Conservation (phyloP, 495 filamentous ascomycete genomes). For the Podospora comata region DNA sequence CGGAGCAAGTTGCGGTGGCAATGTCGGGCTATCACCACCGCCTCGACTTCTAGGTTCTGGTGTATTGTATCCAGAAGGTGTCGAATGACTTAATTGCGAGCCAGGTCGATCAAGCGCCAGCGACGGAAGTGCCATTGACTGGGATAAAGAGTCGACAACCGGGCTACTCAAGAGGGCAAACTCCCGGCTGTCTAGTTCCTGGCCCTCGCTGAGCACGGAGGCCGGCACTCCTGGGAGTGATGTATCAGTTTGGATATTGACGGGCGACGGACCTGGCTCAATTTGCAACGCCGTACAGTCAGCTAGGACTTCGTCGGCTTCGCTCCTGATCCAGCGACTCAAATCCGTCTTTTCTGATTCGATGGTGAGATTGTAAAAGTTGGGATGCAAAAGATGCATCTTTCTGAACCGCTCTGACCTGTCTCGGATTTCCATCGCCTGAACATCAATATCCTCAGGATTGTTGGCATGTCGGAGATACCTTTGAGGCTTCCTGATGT, state of each 20-base stretch:
- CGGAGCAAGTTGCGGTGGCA: slow-evolving; percentile 46
- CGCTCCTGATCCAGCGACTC: slow-evolving; percentile 68
- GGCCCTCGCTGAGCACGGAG: slow-evolving; percentile 16
- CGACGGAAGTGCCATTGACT: slow-evolving; percentile 41
- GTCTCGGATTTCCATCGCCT: slow-evolving; percentile 65
- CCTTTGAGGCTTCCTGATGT: slow-evolving; percentile 69
- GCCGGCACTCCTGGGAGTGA: slow-evolving; percentile 9
- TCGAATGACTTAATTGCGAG: slow-evolving; percentile 39
- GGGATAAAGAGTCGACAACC: slow-evolving; percentile 37
- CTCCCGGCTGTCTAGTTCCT: slow-evolving; percentile 24
- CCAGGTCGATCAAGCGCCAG: slow-evolving; percentile 31
- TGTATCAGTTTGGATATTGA: slow-evolving; percentile 6
- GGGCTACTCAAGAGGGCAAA: slow-evolving; percentile 39
- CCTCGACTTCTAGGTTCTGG: slow-evolving; percentile 40
- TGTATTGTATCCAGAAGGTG: slow-evolving; percentile 40
- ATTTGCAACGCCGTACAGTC: slow-evolving; percentile 58
- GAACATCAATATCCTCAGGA: slow-evolving; percentile 66
- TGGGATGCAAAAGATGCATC: slow-evolving; percentile 67
- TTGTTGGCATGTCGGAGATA: slow-evolving; percentile 63
- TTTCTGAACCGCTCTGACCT: slow-evolving; percentile 64
- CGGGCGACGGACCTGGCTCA: slow-evolving; percentile 19
- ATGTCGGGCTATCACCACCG: slow-evolving; percentile 54
- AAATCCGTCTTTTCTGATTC: slow-evolving; percentile 69
- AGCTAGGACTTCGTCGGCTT: slow-evolving; percentile 66
- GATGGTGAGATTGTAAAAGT: slow-evolving; percentile 66